These are phyloP conservation scores for Bretschneidera sinensis DNA, from an alignment of 345 rosid species.

Conservation along the genomic window DNA sequence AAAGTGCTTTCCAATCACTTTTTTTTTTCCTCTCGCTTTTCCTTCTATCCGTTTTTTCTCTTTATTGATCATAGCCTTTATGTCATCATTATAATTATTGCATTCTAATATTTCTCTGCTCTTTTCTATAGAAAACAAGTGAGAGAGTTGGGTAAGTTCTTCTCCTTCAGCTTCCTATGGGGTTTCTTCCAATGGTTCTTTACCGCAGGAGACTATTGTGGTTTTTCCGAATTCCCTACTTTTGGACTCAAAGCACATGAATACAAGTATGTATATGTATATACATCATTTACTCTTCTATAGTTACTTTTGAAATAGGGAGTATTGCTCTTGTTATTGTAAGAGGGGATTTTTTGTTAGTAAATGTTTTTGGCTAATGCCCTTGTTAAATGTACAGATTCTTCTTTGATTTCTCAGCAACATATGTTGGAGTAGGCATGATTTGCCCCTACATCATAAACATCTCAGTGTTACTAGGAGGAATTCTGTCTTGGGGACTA, in stretches of 20 bases:
- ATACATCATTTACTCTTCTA: background rate
- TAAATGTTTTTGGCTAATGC: background rate
- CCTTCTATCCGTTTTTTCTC: too few relatives aligned
- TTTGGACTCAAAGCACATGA: constrained; percentile 63
- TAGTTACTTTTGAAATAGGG: too few relatives aligned
- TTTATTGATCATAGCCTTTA: too few relatives aligned
- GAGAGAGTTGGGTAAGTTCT: constrained; percentile 53
- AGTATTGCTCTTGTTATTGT: background rate
- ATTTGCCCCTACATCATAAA: constrained; percentile 74
- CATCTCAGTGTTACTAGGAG: constrained; percentile 63
- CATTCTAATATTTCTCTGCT: constrained; percentile 7
- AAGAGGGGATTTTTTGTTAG: background rate
- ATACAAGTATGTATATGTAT: constrained; percentile 38
- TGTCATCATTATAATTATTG: too few relatives aligned
- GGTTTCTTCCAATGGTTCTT: constrained; percentile 91
- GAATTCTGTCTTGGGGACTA: constrained; percentile 73
- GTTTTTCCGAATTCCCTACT: constrained; percentile 65
- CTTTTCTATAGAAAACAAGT: constrained; percentile 69
- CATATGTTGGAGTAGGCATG: constrained; percentile 91
- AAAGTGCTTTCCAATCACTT: too few relatives aligned
- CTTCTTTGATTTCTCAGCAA: constrained; percentile 79
- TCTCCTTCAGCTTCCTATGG: constrained; percentile 81
- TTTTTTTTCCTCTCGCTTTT: too few relatives aligned
- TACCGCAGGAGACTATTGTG: constrained; percentile 56
- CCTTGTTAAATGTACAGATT: constrained; percentile 43